Evolutionary conservation across 441 rosid species (phyloP), one percentile per base, ranked within the genome.

Genomic region (Raphanus hybrid): DNA sequence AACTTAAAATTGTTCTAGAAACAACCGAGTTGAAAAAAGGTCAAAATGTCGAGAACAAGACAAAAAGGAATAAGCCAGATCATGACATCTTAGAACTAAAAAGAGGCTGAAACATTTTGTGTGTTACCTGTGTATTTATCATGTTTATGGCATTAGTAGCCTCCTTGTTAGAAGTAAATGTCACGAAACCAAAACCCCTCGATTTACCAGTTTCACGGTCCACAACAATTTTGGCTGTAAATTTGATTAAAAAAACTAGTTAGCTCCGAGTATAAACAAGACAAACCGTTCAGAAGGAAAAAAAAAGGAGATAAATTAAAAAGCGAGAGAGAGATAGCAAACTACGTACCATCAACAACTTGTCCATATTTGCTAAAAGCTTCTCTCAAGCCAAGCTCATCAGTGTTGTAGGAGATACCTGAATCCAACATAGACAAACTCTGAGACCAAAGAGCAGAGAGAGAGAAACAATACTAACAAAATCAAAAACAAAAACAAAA

Each of bases 201-300:
- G 99, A 95, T 74, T 91, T 86, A 12, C 98, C 97, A 75, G 91
- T 87, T 43, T 95, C 99, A 66, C 98, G 96, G 80, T 95, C 97
- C 81, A 84, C 14, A 69, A 95, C 89, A 61, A 95, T 80, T 86
- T 90, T 88, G 14, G 97, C 99, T 95, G 85, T 77, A 85, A 35
- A 35, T 18, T 35, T 35, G 43, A 10, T 37, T 55, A 67, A 6
- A 59, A 50, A 64, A 37, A 27, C 2, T 20, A 80, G 52, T 48
- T 64, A 75, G 39, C 48, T 9, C n/a, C 57, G 2, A 58, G 62
- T 65, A 70, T 35, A 45, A 69, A 34, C 41, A 3, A 48, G 2
- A 18, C 20, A 18, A 18, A 18, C 20, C 20, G 20, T 18, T 18
- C 20, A 18, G 20, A 18, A 18, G 48, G 39, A 34, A 34, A 34